Base-by-base conservation (phyloP, 2,329 filamentous ascomycete species). In the Dactylella cylindrospora region DNA sequence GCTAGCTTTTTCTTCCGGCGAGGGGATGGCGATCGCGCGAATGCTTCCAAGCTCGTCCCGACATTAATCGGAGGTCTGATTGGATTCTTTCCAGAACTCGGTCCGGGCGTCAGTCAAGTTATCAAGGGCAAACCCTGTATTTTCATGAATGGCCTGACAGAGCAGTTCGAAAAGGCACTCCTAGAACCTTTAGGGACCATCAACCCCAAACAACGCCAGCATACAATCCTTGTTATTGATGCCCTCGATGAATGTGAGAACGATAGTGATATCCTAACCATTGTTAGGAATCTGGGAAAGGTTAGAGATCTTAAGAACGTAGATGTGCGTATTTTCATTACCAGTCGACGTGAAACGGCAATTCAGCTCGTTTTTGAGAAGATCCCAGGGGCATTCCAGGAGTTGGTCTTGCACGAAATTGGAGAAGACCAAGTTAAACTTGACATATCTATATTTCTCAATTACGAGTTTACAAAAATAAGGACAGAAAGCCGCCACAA, bases 1-100 rank as follows among this genome's bases (percentile, higher is more conserved):
- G 52, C 23, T 13, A 57, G 52, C 13, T 45, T 54, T 25, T 53
- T 54, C 26, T 54, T 54, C 10, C 36, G 19, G 9, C n/a, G 50
- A 10, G 47, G 43, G 1, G 35, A 32, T 2, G 26, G 36, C 2
- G 38, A 52, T 23, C 47, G 47, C 9, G 36, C 35, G 10, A 52
- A 43, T 26, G 47, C 47, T 32, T 52, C 47, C 1, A 40, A 25
- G 23, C 38, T 52, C 9, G 40, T 52, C 22, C 31, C 47, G 4
- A 52, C 50, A 2, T 9, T 54, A 5, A 40, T 32, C 1, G 19
- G 2, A 5, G 28, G 26, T 3, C 36, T 51, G 2, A 33, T 5
- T 3, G n/a, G 26, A 2, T 12, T 41, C 15, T 5, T 41, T 10
- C 36, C 7, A 3, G 20, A 17, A 9, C 19, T 26, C 2, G 36